Evolutionary conservation across 2,329 filamentous ascomycete species (phyloP), one percentile per base, ranked within the genome.

Genomic region (Grosmannia huntii): DNA sequence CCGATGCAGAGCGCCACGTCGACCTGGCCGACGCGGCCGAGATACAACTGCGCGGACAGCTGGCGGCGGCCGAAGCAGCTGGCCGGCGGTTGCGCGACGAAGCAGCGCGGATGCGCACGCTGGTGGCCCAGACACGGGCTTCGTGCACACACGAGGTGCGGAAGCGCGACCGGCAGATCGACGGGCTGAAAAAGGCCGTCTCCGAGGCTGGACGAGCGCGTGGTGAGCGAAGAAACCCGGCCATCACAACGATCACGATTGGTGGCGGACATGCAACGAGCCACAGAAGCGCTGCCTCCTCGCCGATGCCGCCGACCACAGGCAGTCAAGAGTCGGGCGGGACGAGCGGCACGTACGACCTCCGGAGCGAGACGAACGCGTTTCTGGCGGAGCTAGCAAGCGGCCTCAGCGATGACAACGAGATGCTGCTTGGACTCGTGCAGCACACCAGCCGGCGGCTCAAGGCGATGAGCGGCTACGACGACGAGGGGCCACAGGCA

Each of bases 91-190:
- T 96, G 59, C 90, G 90, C 65, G 91, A 96, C 36, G 90, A 97
- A 67, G 80, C 91, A 63, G 78, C 82, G 27, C 84, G 87, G 55
- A 83, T 92, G 70, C 95, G 92, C 69, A 79, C 83, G 0, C 81
- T 88, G 3, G 83, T 96, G 2, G 81, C 86, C 33, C 92, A 97
- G 70, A 87, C 94, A 2, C 84, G 92, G 61, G 83, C 87, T 7
- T 85, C 91, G 62, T 97, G 91, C 70, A 86, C 90, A 55, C 95
- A 90, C 64, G 94, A 99, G 67, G 82, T 96, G 52, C 85, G 92
- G 61, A 92, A 95, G 67, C 84, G 92, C 49, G 94, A 99, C 68
- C 78, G 90, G 51, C 89, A 96, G 71, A 86, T 97, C 63, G 88
- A 95, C 62, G 84, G 85, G 48, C 76, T 99, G 62, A 97, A 96